These are phyloP conservation scores for Astragalus membranaceus DNA, from an alignment of 306 rosid genomes.

Conservation along the genomic window DNA sequence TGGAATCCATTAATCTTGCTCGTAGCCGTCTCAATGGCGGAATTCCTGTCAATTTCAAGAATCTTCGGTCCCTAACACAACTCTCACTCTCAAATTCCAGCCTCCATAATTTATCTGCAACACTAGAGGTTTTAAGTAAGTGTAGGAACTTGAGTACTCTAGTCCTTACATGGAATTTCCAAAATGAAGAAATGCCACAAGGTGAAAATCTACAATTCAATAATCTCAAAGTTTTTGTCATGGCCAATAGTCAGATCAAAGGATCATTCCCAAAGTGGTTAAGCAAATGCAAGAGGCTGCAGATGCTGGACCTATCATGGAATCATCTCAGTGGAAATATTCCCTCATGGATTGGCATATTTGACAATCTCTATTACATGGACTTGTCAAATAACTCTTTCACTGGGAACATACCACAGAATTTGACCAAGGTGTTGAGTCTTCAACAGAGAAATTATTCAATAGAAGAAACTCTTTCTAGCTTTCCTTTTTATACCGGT, in stretches of 20 bases:
- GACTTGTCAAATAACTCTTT: slow-evolving; percentile 45
- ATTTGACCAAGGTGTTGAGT: slow-evolving; percentile 8
- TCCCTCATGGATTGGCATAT: slow-evolving; percentile 33
- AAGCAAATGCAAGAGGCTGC: slow-evolving; percentile 26
- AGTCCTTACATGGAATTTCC: slow-evolving; percentile 24
- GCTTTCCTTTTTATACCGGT: not conserved
- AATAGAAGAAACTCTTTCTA: not conserved
- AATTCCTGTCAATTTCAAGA: slow-evolving; percentile 22
- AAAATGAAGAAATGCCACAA: slow-evolving; percentile 28
- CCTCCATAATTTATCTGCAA: slow-evolving; percentile 22
- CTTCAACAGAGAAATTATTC: slow-evolving; percentile 9
- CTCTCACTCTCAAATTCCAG: slow-evolving; percentile 21
- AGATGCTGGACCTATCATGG: slow-evolving; percentile 41
- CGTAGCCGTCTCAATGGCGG: slow-evolving; percentile 9
- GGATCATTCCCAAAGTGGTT: slow-evolving; percentile 50
- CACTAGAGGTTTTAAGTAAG: slow-evolving; percentile 29
- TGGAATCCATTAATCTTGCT: slow-evolving; percentile 26
- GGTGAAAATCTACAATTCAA: slow-evolving; percentile 1
- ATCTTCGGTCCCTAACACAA: slow-evolving; percentile 14
- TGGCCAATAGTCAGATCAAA: slow-evolving; percentile 29
- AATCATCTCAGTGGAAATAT: slow-evolving; percentile 33
- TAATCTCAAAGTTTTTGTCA: slow-evolving; percentile 23
- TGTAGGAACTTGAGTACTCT: slow-evolving; percentile 32
- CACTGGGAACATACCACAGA: slow-evolving; percentile 24
- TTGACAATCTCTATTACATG: slow-evolving; percentile 14